Conservation (phyloP, 495 filamentous ascomycete species). For the Podospora sp. region DNA sequence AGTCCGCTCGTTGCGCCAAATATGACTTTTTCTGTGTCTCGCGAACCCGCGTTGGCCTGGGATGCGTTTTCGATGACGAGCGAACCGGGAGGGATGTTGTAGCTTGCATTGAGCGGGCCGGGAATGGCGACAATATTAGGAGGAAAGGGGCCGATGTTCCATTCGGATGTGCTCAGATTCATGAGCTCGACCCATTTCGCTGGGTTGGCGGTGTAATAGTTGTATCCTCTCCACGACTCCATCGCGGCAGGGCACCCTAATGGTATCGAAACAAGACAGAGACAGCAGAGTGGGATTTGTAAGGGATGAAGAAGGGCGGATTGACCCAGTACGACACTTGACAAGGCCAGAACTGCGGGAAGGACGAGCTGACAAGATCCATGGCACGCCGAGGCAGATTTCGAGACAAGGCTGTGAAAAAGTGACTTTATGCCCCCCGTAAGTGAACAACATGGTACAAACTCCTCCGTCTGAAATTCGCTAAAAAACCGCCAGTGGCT, state of each 20-base stretch:
- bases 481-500: not conserved
- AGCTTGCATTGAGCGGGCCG: not conserved
- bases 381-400: too few species aligned
- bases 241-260: too few species aligned
- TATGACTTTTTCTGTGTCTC: conserved; percentile 15
- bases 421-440: not conserved
- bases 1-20: conserved; percentile 12
- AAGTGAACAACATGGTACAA: not conserved
- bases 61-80: conserved; percentile 26
- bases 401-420: not conserved
- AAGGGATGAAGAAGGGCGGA: too few species aligned
- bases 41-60: conserved; percentile 6
- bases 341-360: too few species aligned
- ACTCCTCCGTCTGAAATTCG: too few species aligned
- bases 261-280: too few species aligned
- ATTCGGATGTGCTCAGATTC: conserved; percentile 26
- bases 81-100: conserved; percentile 5
- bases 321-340: too few species aligned
- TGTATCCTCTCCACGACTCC: conserved; percentile 23
- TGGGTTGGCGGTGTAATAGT: conserved; percentile 21
- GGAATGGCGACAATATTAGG: conserved; percentile 21
- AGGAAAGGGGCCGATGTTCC: conserved; percentile 20
- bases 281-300: too few species aligned
- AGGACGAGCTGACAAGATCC: too few species aligned
- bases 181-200: conserved; percentile 23